Percentiles rank a stretch among this genome's conserved stretches.
Evolutionary conservation across 1,139 yeast species (phyloP).

Genomic region (Martiniozyma asiatica): DNA sequence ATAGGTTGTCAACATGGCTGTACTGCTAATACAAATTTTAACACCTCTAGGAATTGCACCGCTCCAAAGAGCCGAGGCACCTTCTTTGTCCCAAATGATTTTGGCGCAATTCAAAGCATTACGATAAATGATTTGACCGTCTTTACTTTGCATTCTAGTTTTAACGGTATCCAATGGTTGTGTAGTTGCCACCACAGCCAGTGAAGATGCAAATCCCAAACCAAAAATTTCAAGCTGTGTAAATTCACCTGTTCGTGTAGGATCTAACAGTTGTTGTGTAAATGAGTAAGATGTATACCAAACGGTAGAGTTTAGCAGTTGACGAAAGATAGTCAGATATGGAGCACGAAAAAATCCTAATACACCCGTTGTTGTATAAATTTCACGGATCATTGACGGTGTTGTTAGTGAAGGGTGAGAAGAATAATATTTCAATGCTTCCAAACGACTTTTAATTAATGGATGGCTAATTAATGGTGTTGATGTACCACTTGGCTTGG

Average conservation of each 20-base stretch:
- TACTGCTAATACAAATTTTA: slow-evolving; percentile 71
- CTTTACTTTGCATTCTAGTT: slow-evolving; percentile 76
- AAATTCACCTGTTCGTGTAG: slow-evolving; percentile 28
- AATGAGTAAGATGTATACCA: slow-evolving; percentile 78
- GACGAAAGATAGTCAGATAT: slow-evolving; percentile 67
- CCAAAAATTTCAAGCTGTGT: slow-evolving; percentile 20
- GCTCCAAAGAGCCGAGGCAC: slow-evolving; percentile 52
- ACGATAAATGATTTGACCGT: slow-evolving; percentile 47
- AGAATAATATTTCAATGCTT: slow-evolving; percentile 30
- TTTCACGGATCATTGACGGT: slow-evolving; percentile 44
- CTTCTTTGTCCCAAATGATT: slow-evolving; percentile 58
- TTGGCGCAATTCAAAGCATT: slow-evolving; percentile 68
- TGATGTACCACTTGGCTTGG: slow-evolving; percentile 1
- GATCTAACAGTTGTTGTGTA: slow-evolving; percentile 56
- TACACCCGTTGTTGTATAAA: slow-evolving; percentile 64
- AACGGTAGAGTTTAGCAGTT: slow-evolving; percentile 65
- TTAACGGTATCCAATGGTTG: slow-evolving; percentile 90
- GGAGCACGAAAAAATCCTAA: slow-evolving; percentile 77
- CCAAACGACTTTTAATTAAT: slow-evolving; percentile 3
- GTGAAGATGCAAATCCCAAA: slow-evolving; percentile 46
- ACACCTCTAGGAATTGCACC: slow-evolving; percentile 75
- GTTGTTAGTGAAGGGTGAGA: slow-evolving; percentile 44
- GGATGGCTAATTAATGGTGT: slow-evolving; percentile 1
- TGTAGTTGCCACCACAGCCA: slow-evolving; percentile 63
- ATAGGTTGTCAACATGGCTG: slow-evolving; percentile 63